These are phyloP conservation scores for Pyrenula massariospora DNA, from an alignment of 495 filamentous ascomycete genomes.

Conservation along the genomic window DNA sequence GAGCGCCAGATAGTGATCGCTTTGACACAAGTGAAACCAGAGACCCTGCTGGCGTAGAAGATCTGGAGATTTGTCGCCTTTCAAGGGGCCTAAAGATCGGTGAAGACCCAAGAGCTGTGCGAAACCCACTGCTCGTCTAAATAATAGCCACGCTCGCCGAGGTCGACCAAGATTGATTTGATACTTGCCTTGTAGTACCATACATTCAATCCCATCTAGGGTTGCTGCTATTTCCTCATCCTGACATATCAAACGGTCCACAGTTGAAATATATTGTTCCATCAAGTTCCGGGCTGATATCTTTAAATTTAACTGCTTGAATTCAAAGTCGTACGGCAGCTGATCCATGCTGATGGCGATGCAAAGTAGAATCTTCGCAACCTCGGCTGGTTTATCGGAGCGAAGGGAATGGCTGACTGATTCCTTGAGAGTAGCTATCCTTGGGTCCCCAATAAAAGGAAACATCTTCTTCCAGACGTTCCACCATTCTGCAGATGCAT, in stretches of 20 bases:
- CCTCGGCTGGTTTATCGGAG: conserved; percentile 13
- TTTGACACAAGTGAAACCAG: conserved; percentile 31
- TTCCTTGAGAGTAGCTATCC: not conserved
- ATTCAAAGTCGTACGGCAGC: conserved; percentile 16
- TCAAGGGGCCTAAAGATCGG: conserved; percentile 12
- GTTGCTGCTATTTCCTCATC: conserved; percentile 38
- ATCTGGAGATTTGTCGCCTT: conserved; percentile 12
- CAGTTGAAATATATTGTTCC: conserved; percentile 19
- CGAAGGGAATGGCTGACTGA: conserved; percentile 7
- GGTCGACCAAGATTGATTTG: conserved; percentile 37
- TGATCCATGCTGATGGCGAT: conserved; percentile 22
- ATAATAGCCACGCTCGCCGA: conserved; percentile 36
- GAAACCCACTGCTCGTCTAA: conserved; percentile 32
- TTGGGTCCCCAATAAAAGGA: conserved; percentile 10
- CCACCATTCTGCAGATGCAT: conserved; percentile 17
- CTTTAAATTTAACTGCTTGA: conserved; percentile 9
- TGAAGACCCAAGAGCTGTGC: conserved; percentile 35
- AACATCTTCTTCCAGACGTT: conserved; percentile 19
- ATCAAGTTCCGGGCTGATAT: conserved; percentile 15
- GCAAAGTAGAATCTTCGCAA: conserved; percentile 26
- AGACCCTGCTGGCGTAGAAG: conserved; percentile 18
- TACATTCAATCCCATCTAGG: conserved; percentile 37
- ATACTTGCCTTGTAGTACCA: conserved; percentile 31
- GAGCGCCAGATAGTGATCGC: conserved; percentile 33
- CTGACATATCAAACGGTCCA: conserved; percentile 27